phyloP scores from a whole-genome alignment of 164 flowering plant genomes.

The Macadamia integrifolia region DNA sequence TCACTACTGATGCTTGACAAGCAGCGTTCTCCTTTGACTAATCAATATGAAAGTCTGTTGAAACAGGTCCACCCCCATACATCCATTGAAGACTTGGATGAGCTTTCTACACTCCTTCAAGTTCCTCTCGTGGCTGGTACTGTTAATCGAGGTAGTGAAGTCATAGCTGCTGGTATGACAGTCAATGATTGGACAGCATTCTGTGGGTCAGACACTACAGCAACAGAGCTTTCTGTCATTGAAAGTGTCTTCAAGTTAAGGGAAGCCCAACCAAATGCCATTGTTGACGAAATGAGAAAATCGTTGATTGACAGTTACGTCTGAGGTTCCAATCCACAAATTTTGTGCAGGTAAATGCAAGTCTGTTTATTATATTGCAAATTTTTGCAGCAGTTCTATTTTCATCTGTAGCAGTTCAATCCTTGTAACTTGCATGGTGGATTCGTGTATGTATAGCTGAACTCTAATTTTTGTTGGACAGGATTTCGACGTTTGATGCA shows the following conservation, averaged over 20 bases:
- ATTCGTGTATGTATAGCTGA: too few relatives aligned
- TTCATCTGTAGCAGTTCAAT: too few relatives aligned
- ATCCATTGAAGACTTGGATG: constrained; percentile 90
- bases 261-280: constrained; percentile 74
- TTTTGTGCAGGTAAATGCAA: neutral
- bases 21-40: too few relatives aligned
- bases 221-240: constrained; percentile 87
- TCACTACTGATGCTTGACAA: neutral
- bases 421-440: too few relatives aligned
- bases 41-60: neutral
- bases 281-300: constrained; percentile 90
- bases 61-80: constrained; percentile 92
- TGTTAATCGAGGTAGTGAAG: constrained; percentile 89
- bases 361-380: too few relatives aligned
- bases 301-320: constrained; percentile 68
- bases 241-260: constrained; percentile 92
- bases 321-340: constrained; percentile 1
- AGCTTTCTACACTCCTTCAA: constrained; percentile 91
- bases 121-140: constrained; percentile 95
- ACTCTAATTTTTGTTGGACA: too few relatives aligned
- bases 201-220: constrained; percentile 92
- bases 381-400: too few relatives aligned
- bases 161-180: constrained; percentile 72
- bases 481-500: too few relatives aligned
- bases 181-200: constrained; percentile 97